Evolutionary conservation across 352 stramenopile species (phyloP), one percentile per base, ranked within the genome.

Genomic region (Aphanomyces invadans): DNA sequence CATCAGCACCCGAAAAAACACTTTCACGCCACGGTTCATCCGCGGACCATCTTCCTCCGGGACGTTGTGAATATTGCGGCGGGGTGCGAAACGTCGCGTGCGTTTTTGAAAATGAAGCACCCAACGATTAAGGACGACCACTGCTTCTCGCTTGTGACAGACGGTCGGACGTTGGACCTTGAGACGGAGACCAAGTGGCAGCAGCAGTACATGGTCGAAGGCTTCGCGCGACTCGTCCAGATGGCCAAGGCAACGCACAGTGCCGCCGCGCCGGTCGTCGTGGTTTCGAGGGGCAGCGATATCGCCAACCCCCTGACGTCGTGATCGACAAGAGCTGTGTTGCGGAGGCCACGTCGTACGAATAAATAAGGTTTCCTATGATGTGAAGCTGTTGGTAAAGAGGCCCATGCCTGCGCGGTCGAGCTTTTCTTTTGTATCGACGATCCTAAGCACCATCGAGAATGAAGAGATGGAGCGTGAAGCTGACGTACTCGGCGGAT

Each of bases 131-230:
- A 75, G 32, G 51, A 71, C 0, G 73, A 82, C 4, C 62, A 77
- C 29, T 91, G 83, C 48, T 48, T 89, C 21, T 89, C 80, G 17
- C 74, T 90, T 33, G 65, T 89, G 17, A 82, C 73, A n/a, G 56
- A 71, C 19, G 83, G 74, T 75, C 74, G 81, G 71, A 87, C 81
- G 7, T 73, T 92, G 23, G 80, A 89, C 33, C 44, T 91, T 25
- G 78, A 80, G 4, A 65, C 86, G 15, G 76, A 86, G 39, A 68
- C 71, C 19, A 28, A 65, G 19, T 72, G 51, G 11, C 80, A 91
- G 65, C 80, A 76, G 49, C 73, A 83, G 7, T 89, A 87, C 38
- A 62, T 92, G 45, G 70, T 79, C 39, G 63, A 73, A 21, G 78
- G 83, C 0, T 62, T 92, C 33, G 71, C 60, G 31, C 66, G 71